Conservation (phyloP, 257 asterid species). For the Agastache rugosa region DNA sequence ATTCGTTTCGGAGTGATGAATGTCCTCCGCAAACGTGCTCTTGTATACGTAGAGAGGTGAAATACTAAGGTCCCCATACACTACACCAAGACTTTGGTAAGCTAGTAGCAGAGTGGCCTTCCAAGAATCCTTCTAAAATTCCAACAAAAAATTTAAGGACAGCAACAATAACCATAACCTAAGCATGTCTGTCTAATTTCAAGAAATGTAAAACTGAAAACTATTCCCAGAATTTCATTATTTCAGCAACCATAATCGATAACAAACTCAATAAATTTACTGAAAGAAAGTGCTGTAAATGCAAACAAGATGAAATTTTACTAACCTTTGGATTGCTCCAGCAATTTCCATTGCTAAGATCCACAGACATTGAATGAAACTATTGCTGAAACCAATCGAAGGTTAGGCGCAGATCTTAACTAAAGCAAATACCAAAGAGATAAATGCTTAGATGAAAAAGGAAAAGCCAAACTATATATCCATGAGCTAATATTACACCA, state of each 20-base stretch:
- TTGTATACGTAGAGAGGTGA: constrained; percentile 97
- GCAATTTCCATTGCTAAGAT: constrained; percentile 66
- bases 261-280: background rate
- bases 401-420: constrained; percentile 45
- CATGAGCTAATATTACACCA: constrained; percentile 29
- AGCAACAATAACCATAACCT: constrained; percentile 9
- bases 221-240: background rate
- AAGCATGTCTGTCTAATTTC: constrained; percentile 1
- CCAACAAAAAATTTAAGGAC: background rate
- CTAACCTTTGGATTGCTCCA: constrained; percentile 73
- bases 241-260: background rate
- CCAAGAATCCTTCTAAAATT: constrained; percentile 74
- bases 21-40: constrained; percentile 98
- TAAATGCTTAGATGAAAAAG: constrained; percentile 2
- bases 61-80: constrained; percentile 95
- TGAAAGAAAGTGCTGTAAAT: background rate
- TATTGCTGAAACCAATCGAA: constrained; percentile 25
- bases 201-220: constrained; percentile 7
- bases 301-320: constrained; percentile 18
- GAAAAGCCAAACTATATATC: background rate
- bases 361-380: constrained; percentile 52
- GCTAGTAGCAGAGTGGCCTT: constrained; percentile 81
- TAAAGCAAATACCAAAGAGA: constrained; percentile 34
- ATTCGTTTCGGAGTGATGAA: constrained; percentile 89
- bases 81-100: constrained; percentile 96